Evolutionary conservation across 176 grass and related monocot species (phyloP), one percentile per base, ranked within the genome.

Genomic region (Avena atlantica): DNA sequence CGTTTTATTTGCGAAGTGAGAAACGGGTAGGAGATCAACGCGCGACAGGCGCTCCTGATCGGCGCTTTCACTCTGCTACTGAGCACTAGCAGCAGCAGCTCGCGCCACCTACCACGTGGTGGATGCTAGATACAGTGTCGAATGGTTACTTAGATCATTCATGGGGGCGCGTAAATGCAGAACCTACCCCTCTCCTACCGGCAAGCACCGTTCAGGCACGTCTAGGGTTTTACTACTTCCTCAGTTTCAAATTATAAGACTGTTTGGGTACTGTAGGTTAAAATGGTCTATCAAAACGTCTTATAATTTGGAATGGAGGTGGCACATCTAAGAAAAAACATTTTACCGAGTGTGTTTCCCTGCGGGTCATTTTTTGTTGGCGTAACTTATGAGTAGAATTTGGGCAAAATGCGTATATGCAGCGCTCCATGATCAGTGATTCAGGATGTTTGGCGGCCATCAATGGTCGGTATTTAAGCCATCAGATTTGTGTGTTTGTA

Each of bases 91-190:
- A 52, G 70, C 53, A 52, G 77, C 62, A 12, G 76, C 72, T 34
- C 57, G 75, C 82, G 31, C 31, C 31, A 85, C 74, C 82, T 45
- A 88, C 90, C 89, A 85, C 62, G 90, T 88, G 86, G 76, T 86
- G 15, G 71, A 55, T 78, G 79, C 77, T 71, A 29, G 55, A 56
- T 13, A 23, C 56, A 55, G 74, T 62, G 74, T 73, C 64, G 8
- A 31, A 79, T 86, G 70, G 83, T 78, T 83, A 19, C 36, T 11
- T 47, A 25, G 40, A 86, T 23, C 89, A 85, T 88, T 91, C 69
- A 91, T 81, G 79, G 34, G 64, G 59, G 40, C 21, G 64, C 79
- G 64, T 91, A 84, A 88, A 88, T 88, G 78, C 82, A 23, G 29
- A 42, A 78, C 82, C 86, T 56, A 77, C 86, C 61, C 80, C 69